Conservation (phyloP, 2,329 filamentous ascomycete genomes). For the Lecanicillium sp. region DNA sequence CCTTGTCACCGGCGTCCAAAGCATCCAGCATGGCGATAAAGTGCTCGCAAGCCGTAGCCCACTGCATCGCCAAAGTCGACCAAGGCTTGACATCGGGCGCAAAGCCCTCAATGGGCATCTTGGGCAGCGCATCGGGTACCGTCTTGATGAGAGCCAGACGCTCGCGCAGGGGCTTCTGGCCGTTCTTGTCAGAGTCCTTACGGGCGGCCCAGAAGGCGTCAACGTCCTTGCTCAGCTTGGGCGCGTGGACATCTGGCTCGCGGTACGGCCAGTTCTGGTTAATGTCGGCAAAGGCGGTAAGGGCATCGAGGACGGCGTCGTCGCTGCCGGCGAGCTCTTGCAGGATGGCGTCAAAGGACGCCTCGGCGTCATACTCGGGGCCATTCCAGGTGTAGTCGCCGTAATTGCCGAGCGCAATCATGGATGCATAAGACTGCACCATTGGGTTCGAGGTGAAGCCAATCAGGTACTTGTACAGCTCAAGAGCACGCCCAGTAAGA, state of each 20-base stretch:
- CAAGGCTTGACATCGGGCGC: slow-evolving; percentile 9
- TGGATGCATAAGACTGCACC: slow-evolving; percentile 11
- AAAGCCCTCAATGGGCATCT: slow-evolving; percentile 11
- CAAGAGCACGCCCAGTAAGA: slow-evolving; percentile 6
- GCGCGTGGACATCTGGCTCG: slow-evolving; percentile 7
- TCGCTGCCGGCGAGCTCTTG: slow-evolving; percentile 9
- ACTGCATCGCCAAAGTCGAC: slow-evolving; percentile 9
- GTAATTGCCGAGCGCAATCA: slow-evolving; percentile 11
- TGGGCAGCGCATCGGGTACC: slow-evolving; percentile 4
- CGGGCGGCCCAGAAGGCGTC: slow-evolving; percentile 9
- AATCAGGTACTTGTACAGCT: slow-evolving; percentile 10
- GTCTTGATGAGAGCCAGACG: slow-evolving; percentile 5
- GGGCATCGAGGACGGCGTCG: slow-evolving; percentile 1
- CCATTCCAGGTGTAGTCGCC: slow-evolving; percentile 11
- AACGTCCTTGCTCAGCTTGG: slow-evolving; percentile 9
- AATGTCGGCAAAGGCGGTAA: slow-evolving; percentile 8
- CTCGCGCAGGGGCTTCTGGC: slow-evolving; percentile 1
- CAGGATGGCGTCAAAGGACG: slow-evolving; percentile 6
- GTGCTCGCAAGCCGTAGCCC: slow-evolving; percentile 10
- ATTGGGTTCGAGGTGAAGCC: slow-evolving; percentile 12
- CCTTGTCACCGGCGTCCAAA: slow-evolving; percentile 7
- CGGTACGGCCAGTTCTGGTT: slow-evolving; percentile 12
- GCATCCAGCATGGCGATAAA: slow-evolving; percentile 8
- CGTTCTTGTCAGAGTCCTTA: not conserved
- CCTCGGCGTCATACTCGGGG: slow-evolving; percentile 5